These are phyloP conservation scores for Sphaceloma murrayae DNA, from an alignment of 2,329 filamentous ascomycete species.

Conservation along the genomic window DNA sequence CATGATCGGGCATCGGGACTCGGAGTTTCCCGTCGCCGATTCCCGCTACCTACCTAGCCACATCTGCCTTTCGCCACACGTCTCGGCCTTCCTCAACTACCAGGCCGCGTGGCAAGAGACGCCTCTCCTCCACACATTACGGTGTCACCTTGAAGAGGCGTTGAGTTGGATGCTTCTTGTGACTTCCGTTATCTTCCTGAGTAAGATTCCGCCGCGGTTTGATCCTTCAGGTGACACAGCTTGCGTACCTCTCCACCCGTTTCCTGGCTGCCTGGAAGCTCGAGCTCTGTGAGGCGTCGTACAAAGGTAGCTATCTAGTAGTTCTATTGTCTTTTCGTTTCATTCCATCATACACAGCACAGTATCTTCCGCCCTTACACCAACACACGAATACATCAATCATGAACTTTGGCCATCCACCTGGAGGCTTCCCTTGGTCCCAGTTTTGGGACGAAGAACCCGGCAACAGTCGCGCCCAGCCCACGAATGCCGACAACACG, in stretches of 20 bases:
- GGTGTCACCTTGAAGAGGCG: neutral
- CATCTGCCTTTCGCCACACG: neutral
- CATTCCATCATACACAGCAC: neutral
- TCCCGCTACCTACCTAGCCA: too few species aligned
- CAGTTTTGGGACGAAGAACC: neutral
- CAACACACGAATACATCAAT: neutral
- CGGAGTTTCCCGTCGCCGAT: too few species aligned
- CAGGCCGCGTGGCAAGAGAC: constrained; percentile 11
- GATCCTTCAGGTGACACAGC: neutral
- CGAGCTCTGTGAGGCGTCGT: constrained; percentile 3
- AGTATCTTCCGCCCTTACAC: too few species aligned
- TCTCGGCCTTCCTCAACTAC: neutral
- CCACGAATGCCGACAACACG: neutral
- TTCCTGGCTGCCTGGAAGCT: constrained; percentile 13
- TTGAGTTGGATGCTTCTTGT: constrained; percentile 8
- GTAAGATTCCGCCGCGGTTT: neutral
- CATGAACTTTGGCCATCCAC: constrained; percentile 4
- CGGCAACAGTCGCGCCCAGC: neutral
- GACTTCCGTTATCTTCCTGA: neutral
- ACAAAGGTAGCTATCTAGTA: constrained; percentile 13
- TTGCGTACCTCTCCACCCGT: constrained; percentile 5
- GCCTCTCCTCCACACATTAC: constrained; percentile 13
- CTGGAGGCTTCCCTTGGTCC: neutral
- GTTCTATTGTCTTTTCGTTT: neutral
- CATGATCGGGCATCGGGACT: too few species aligned